phyloP scores from a whole-genome alignment of 2,329 filamentous ascomycete species.

The Chaetomiaceae sp. region DNA sequence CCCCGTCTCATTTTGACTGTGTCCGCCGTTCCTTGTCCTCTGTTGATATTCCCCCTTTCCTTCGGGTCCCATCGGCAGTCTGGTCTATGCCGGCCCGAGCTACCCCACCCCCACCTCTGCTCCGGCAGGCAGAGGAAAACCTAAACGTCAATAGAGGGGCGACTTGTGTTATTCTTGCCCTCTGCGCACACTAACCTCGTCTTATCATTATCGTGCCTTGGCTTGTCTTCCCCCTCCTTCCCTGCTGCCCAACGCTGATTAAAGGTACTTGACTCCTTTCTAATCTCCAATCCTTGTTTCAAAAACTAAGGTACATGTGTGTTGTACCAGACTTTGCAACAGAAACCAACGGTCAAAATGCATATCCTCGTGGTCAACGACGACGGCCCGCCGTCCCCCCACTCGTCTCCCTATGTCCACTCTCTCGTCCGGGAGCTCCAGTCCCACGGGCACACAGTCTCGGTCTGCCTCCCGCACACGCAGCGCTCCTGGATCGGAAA shows the following conservation, averaged over 20 bases:
- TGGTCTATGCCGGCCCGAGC: conserved; percentile 3
- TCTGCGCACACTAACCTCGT: neutral
- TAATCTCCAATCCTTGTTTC: neutral
- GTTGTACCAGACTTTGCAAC: neutral
- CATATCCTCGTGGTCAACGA: conserved; percentile 70
- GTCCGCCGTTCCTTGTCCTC: too few species aligned
- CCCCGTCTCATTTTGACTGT: too few species aligned
- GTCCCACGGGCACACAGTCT: conserved; percentile 75
- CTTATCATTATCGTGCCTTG: conserved; percentile 1
- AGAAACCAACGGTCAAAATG: conserved; percentile 38
- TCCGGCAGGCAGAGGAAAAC: conserved; percentile 5
- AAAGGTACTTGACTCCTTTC: neutral
- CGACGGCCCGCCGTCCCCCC: conserved; percentile 72
- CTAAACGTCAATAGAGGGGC: conserved; percentile 23
- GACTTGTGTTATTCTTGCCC: conserved; percentile 6
- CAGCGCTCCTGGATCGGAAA: conserved; percentile 99
- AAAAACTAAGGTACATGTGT: too few species aligned
- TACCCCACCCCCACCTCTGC: conserved; percentile 10
- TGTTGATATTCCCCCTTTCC: too few species aligned
- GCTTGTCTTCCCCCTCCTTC: neutral
- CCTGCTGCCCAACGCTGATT: conserved; percentile 11
- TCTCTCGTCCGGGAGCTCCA: conserved; percentile 67
- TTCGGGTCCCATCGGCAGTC: neutral
- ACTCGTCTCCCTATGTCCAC: conserved; percentile 77
- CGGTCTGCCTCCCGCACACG: conserved; percentile 82